Evolutionary conservation across 345 rosid species (phyloP).

Genomic region (Populus ilicifolia): DNA sequence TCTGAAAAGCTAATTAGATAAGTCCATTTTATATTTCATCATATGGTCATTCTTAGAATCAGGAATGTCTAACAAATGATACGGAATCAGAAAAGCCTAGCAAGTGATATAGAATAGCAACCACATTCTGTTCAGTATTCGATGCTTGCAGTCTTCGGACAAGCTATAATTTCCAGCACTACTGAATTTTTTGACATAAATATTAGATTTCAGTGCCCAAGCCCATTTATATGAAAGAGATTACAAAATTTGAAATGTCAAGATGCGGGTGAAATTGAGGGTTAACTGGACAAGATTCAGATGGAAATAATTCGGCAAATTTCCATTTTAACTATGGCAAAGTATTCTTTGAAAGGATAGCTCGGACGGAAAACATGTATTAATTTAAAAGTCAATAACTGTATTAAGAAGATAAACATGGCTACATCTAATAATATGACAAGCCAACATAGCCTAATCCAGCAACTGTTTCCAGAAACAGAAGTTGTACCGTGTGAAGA

Average conservation of each 20-base stretch:
- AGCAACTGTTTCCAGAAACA: constrained; percentile 8
- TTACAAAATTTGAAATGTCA: neutral
- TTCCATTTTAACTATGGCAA: neutral
- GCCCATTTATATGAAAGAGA: neutral
- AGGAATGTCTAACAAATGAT: neutral
- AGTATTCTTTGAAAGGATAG: neutral
- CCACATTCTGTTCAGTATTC: neutral
- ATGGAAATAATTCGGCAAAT: neutral
- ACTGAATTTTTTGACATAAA: neutral
- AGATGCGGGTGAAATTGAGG: too few species aligned
- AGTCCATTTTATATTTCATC: neutral
- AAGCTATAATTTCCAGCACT: neutral
- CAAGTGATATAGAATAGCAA: neutral
- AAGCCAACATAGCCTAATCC: constrained; percentile 14
- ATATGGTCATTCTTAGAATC: neutral
- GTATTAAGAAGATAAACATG: constrained; percentile 20
- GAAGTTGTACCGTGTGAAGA: constrained; percentile 17
- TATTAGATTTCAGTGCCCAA: neutral
- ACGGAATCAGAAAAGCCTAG: neutral
- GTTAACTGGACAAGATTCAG: too few species aligned
- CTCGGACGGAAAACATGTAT: constrained; percentile 1
- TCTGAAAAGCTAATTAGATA: neutral
- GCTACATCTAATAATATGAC: constrained; percentile 15
- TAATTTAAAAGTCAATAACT: constrained; percentile 23
- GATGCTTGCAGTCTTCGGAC: neutral